A percentile compares a stretch with the other conserved stretches of the same genome.
Evolutionary conservation across 179 eudicot genomes (phyloP).

Genomic region (Patellifolia procumbens): DNA sequence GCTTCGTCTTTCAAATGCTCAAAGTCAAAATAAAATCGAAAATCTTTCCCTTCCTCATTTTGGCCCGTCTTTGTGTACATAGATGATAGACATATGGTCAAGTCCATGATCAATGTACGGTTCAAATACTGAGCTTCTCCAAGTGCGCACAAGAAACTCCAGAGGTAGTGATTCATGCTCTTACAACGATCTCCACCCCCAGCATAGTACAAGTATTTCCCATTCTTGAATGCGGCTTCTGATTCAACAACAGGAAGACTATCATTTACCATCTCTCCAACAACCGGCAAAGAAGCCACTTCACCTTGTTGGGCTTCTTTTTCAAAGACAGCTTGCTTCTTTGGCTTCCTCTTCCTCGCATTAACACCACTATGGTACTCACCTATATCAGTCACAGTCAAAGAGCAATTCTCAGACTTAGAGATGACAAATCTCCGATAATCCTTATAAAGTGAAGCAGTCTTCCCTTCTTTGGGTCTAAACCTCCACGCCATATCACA

Average conservation of each 20-base stretch:
- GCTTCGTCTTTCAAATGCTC: constrained; percentile 90
- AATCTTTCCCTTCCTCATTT: constrained; percentile 94
- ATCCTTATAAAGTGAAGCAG: constrained; percentile 68
- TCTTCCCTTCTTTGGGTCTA: constrained; percentile 90
- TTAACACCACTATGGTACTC: constrained; percentile 84
- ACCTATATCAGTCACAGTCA: constrained; percentile 63
- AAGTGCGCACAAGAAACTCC: constrained; percentile 93
- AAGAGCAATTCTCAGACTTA: constrained; percentile 61
- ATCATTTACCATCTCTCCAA: constrained; percentile 79
- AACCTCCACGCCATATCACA: constrained; percentile 99
- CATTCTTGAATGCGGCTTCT: constrained; percentile 60
- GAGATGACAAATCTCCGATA: constrained; percentile 64
- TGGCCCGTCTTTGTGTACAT: constrained; percentile 61
- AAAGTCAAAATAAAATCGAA: constrained; percentile 86
- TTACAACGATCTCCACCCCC: constrained; percentile 96
- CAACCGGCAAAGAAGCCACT: constrained; percentile 51
- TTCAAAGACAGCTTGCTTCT: constrained; percentile 62
- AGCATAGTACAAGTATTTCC: constrained; percentile 66
- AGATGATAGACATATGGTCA: constrained; percentile 77
- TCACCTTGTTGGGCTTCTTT: constrained; percentile 43
- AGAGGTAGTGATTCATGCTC: constrained; percentile 86
- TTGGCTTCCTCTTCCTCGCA: constrained; percentile 75
- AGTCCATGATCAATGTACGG: constrained; percentile 84
- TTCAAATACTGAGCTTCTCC: constrained; percentile 98
- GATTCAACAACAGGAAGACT: constrained; percentile 78